Evolutionary conservation across 2,329 filamentous ascomycete species (phyloP), one percentile per base, ranked within the genome.

Genomic region (Verruconis gallopava): DNA sequence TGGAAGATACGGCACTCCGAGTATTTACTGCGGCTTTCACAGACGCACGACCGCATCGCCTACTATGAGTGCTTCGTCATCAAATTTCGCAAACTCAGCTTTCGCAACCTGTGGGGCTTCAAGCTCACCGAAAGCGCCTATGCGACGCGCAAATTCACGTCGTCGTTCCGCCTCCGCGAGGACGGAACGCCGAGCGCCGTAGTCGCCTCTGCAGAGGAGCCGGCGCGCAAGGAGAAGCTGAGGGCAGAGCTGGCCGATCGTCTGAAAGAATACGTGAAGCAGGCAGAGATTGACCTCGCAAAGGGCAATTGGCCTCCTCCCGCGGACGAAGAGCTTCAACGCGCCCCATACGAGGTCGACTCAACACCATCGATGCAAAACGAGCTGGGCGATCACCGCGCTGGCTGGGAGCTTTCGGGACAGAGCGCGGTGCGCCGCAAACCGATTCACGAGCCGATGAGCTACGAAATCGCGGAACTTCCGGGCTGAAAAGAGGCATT

Each of bases 1-100:
- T 47, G 51, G 35, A 49, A 47, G 20, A 47, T 52, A 14, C 46
- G 51, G 15, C 44, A 47, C 6, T 35, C 47, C 4, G 17, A 45
- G 3, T 48, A 57, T 21, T 25, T 56, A 1, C 54, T 53, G 30
- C 50, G 50, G 13, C 40, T 56, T 5, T 47, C 47, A 15, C 51
- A 54, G 28, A 45, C 47, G n/a, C 49, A 44, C 3, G 44, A 53
- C 9, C 49, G 49, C 3, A 45, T 55, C 19, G 49, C 48, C 3
- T 44, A 42, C 30, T 41, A 44, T 36, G 43, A 44, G 13, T 21
- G 21, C 17, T 37, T 44, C 22, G 21, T 19, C 32, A 35, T 47
- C 44, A 45, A 43, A 20, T 14, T 45, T n/a, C 39, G 44, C 4
- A 42, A 42, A n/a, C 25, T 45, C 12, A 15, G 21, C 21, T 18